Percentiles rank a stretch among this genome's conserved stretches.
Conservation (phyloP, 2,329 filamentous ascomycete genomes). For the Aureobasidium uvarum region DNA sequence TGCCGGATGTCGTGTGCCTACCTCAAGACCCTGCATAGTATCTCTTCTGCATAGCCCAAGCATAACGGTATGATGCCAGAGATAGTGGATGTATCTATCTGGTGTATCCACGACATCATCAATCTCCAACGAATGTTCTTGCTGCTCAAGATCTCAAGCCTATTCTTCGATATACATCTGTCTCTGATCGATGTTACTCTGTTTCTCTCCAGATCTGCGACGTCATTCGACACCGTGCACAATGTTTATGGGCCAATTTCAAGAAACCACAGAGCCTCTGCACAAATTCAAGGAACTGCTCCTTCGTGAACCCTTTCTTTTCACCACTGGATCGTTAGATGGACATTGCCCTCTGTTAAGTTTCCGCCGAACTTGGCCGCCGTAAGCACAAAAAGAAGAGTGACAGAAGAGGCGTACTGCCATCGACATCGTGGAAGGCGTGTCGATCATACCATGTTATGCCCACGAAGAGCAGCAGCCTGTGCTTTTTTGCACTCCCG, state of each 20-base stretch:
- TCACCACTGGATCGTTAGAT: background rate
- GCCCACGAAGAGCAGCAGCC: too few species aligned
- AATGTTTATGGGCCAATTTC: background rate
- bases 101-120: background rate
- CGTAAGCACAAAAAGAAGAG: background rate
- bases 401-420: slow-evolving; percentile 13
- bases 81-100: background rate
- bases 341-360: background rate
- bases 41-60: background rate
- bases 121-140: background rate
- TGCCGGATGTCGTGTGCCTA: background rate
- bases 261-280: background rate
- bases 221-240: slow-evolving; percentile 15
- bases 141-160: slow-evolving; percentile 10
- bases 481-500: too few species aligned
- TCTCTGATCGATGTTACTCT: background rate
- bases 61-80: background rate
- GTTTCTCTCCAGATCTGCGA: slow-evolving; percentile 5
- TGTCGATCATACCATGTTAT: background rate
- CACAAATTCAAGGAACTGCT: slow-evolving; percentile 14
- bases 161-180: background rate
- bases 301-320: background rate
- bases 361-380: background rate
- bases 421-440: background rate
- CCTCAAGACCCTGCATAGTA: slow-evolving; percentile 2